Evolutionary conservation across 2,329 filamentous ascomycete genomes (phyloP), one percentile per base, ranked within the genome.

Genomic region (Colletotrichum trifolii): DNA sequence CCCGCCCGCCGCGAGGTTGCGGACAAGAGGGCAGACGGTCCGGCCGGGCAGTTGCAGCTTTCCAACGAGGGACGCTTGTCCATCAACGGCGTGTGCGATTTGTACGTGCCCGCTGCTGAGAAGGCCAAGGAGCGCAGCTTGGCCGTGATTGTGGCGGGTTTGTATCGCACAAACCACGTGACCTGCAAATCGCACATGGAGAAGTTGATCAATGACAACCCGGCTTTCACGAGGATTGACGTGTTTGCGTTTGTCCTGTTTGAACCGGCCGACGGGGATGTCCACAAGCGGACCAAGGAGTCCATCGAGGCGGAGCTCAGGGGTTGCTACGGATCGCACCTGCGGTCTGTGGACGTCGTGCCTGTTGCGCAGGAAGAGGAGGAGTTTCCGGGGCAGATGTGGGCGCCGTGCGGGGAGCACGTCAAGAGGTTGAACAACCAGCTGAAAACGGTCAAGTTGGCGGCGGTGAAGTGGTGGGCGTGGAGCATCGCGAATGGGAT

Each of bases 161-260:
- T 68, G 38, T 68, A 68, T 47, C 50, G 61, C 12, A 66, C 61
- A 10, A 61, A 68, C 38, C 49, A 58, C 36, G 33, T 36, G 1
- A 58, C 42, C 4, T 66, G 63, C 34, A 47, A 66, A 12, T 48
- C 56, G 34, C 67, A 66, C 40, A 60, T 68, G 66, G 33, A 47
- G 13, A 13, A 60, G 4, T 58, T 62, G 8, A 17, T 68, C 35
- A 36, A 42, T 2, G 40, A 33, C 8, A 48, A 64, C 34, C 48
- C 61, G 11, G 25, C 58, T 9, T 69, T 69, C 9, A 9, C 58
- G 25, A 35, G 50, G 6, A 58, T 69, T 12, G 67, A 69, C 12
- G 67, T 69, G 2, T 69, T 69, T 3, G 67, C 66, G 36, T 54
- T 60, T 47, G 43, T 68, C 15, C 54, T 68, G 4, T 60, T 35